Percentiles rank a stretch among this genome's conserved stretches.
phyloP scores from a whole-genome alignment of 495 filamentous ascomycete genomes.

The Pyrenopolyporus hunteri region DNA sequence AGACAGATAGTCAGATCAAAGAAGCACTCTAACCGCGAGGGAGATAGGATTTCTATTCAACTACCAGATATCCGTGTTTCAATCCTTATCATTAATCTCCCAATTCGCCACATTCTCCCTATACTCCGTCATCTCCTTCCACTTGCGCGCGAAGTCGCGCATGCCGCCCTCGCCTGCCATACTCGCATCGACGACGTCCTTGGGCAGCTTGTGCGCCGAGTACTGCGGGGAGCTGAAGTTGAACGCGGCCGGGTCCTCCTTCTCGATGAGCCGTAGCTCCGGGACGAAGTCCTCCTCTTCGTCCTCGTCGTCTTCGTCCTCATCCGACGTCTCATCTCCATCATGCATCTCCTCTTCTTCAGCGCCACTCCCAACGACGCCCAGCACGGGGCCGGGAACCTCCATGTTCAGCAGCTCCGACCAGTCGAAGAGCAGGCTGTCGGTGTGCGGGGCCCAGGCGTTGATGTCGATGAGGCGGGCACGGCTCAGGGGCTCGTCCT shows the following conservation, averaged over 20 bases:
- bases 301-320: constrained; percentile 55
- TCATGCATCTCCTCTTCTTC: constrained; percentile 33
- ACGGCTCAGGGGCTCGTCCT: constrained; percentile 57
- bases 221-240: constrained; percentile 85
- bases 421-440: constrained; percentile 90
- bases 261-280: constrained; percentile 81
- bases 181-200: constrained; percentile 92
- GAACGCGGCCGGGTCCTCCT: constrained; percentile 85
- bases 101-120: constrained; percentile 43
- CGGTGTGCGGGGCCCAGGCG: constrained; percentile 89
- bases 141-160: constrained; percentile 84
- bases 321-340: constrained; percentile 26
- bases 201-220: constrained; percentile 93
- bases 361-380: constrained; percentile 48
- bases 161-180: constrained; percentile 73
- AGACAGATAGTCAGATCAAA: background rate
- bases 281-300: constrained; percentile 67
- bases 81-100: constrained; percentile 36
- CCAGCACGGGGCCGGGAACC: constrained; percentile 58
- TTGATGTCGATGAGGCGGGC: constrained; percentile 94
- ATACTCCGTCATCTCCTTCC: constrained; percentile 77
- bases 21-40: too few species aligned
- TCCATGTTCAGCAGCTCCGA: constrained; percentile 77
- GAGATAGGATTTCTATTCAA: background rate
- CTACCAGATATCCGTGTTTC: background rate